phyloP scores from a whole-genome alignment of 164 flowering plant species.

The Tinospora cordifolia region DNA sequence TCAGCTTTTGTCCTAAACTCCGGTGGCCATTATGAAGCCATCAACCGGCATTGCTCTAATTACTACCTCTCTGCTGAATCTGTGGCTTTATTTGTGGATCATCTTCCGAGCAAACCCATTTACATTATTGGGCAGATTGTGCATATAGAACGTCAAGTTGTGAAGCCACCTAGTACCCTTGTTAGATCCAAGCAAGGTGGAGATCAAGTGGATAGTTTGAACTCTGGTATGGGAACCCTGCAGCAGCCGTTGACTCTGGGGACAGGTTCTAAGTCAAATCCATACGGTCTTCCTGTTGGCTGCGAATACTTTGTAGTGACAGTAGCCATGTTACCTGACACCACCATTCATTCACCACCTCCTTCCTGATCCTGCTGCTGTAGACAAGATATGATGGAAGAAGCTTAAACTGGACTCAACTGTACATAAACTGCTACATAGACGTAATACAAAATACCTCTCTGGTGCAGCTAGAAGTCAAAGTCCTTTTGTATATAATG shows the following conservation, averaged over 20 bases:
- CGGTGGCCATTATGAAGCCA: slow-evolving; percentile 75
- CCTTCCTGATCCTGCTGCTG: slow-evolving; percentile 65
- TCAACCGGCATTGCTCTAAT: slow-evolving; percentile 67
- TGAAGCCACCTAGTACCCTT: slow-evolving; percentile 31
- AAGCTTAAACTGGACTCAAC: slow-evolving; percentile 22
- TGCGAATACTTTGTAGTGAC: slow-evolving; percentile 90
- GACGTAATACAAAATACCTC: not conserved
- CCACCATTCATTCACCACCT: slow-evolving; percentile 62
- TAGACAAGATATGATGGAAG: slow-evolving; percentile 70
- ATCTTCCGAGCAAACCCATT: slow-evolving; percentile 54
- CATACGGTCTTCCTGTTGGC: slow-evolving; percentile 71
- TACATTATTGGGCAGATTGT: slow-evolving; percentile 93
- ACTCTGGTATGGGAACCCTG: slow-evolving; percentile 35
- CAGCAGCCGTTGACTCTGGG: slow-evolving; percentile 25
- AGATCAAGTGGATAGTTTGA: slow-evolving; percentile 35
- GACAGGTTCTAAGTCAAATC: slow-evolving; percentile 37
- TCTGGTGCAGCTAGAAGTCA: not conserved
- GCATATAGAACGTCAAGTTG: slow-evolving; percentile 75
- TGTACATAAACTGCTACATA: not conserved
- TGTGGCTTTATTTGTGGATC: slow-evolving; percentile 74
- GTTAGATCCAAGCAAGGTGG: slow-evolving; percentile 25
- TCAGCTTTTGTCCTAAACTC: slow-evolving; percentile 85
- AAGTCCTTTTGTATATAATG: not conserved
- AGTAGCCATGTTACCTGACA: slow-evolving; percentile 87
- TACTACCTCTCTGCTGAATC: slow-evolving; percentile 89